Percentiles rank a stretch among this genome's conserved stretches.
Evolutionary conservation across 1,284 basidiomycete genomes (phyloP).

Genomic region (Leccinum pachyderme): DNA sequence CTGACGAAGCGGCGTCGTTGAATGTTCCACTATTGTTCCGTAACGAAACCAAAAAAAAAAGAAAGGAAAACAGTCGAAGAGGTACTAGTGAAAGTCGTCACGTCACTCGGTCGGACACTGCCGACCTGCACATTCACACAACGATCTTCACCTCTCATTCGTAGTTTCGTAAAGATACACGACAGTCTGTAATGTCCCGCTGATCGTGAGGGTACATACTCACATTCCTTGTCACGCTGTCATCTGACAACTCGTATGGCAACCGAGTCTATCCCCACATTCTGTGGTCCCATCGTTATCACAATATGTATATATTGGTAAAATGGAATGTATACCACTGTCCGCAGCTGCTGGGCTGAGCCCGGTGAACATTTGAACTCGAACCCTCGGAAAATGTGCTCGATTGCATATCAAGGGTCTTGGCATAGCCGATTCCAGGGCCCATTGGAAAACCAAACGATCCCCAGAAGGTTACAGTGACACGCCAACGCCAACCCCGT

Average conservation of each 20-base stretch:
- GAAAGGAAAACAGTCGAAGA: too few species aligned
- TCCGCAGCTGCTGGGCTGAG: background rate
- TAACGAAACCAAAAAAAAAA: slow-evolving; percentile 3
- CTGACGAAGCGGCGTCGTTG: slow-evolving; percentile 9
- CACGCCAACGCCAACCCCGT: background rate
- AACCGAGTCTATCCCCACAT: background rate
- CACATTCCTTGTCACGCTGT: slow-evolving; percentile 15
- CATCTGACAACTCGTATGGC: background rate
- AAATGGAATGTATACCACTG: background rate
- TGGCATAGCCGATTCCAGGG: background rate
- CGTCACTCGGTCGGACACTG: background rate
- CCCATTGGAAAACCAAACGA: background rate
- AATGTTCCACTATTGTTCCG: slow-evolving; percentile 10
- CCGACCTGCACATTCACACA: background rate
- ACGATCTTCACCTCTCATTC: background rate
- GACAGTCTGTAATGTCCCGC: background rate
- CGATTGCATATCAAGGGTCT: background rate
- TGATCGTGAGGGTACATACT: background rate
- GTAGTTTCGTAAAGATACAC: background rate
- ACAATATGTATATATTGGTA: background rate
- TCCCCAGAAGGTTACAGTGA: slow-evolving; percentile 1
- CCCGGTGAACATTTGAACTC: background rate
- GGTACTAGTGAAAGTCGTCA: too few species aligned
- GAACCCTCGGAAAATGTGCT: background rate
- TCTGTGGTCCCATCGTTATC: too few species aligned